Conservation (phyloP, 129 eudicot genomes). For the Logfia minima region DNA sequence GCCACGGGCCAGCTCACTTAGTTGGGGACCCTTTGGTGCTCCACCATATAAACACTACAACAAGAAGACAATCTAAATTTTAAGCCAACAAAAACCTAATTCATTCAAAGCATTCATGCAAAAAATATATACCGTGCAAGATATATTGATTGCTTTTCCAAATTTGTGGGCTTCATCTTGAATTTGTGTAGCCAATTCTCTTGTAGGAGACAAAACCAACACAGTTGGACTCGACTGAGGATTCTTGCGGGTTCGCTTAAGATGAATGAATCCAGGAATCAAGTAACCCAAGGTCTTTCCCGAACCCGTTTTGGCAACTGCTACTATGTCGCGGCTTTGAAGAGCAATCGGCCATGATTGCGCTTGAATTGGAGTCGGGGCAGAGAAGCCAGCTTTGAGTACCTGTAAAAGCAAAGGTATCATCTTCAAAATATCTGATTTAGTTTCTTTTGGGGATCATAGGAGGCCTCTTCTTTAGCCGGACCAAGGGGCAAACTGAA, state of each 20-base stretch:
- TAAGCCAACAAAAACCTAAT: slow-evolving; percentile 6
- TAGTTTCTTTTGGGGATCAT: slow-evolving; percentile 36
- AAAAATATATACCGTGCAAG: slow-evolving; percentile 68
- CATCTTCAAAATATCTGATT: slow-evolving; percentile 26
- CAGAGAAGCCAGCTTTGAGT: slow-evolving; percentile 73
- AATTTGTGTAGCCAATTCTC: slow-evolving; percentile 95
- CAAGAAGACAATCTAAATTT: background rate
- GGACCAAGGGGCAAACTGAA: slow-evolving; percentile 83
- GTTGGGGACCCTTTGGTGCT: slow-evolving; percentile 97
- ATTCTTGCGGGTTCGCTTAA: slow-evolving; percentile 60
- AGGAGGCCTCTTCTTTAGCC: slow-evolving; percentile 72
- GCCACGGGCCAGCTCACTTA: slow-evolving; percentile 74
- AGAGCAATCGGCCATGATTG: slow-evolving; percentile 99
- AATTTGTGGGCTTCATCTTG: slow-evolving; percentile 94
- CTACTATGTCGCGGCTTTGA: slow-evolving; percentile 86
- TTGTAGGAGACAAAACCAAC: slow-evolving; percentile 90
- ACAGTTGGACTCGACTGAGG: slow-evolving; percentile 83
- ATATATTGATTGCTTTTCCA: slow-evolving; percentile 67
- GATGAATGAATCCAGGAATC: slow-evolving; percentile 85
- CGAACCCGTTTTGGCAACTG: slow-evolving; percentile 94
- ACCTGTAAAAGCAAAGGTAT: slow-evolving; percentile 55
- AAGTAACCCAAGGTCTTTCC: slow-evolving; percentile 95
- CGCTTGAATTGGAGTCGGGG: slow-evolving; percentile 97
- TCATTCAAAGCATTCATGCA: background rate
- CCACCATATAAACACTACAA: slow-evolving; percentile 95